These are phyloP conservation scores for Hibiscus tridactylites DNA, from an alignment of 345 rosid genomes.

Conservation along the genomic window DNA sequence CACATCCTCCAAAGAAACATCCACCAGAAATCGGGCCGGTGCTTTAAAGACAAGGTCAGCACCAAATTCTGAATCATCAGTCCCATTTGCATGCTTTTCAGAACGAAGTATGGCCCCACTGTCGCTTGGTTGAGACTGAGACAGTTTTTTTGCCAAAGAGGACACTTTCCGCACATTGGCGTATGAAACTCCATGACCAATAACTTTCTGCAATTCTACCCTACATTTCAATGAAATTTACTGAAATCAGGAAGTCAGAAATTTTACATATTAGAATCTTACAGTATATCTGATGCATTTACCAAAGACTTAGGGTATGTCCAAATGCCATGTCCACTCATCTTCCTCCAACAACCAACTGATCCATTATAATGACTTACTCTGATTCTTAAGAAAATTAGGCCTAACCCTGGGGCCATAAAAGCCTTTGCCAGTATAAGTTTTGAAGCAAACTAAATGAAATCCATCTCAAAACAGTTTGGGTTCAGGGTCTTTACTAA, in stretches of 20 bases:
- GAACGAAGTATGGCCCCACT: constrained; percentile 20
- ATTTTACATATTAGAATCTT: not conserved
- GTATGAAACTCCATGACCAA: constrained; percentile 56
- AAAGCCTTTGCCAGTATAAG: not conserved
- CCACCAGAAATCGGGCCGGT: constrained; percentile 74
- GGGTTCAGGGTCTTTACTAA: not conserved
- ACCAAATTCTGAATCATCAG: constrained; percentile 58
- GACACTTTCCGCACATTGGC: constrained; percentile 45
- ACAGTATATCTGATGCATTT: not conserved
- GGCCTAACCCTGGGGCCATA: not conserved
- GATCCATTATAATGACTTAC: not conserved
- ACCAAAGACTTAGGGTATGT: not conserved
- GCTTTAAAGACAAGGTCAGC: constrained; percentile 63
- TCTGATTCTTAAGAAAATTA: not conserved
- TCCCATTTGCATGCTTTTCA: constrained; percentile 31
- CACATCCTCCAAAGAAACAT: constrained; percentile 43
- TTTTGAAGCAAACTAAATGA: not conserved
- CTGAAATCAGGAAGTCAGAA: not conserved
- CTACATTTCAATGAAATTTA: constrained; percentile 32
- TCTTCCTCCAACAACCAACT: not conserved
- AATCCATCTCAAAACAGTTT: not conserved
- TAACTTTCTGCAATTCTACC: constrained; percentile 58
- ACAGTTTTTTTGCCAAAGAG: constrained; percentile 49
- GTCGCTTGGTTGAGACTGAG: constrained; percentile 42
- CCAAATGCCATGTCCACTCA: not conserved